phyloP scores from a whole-genome alignment of 2,329 filamentous ascomycete genomes.

The Colletotrichum tabaci region DNA sequence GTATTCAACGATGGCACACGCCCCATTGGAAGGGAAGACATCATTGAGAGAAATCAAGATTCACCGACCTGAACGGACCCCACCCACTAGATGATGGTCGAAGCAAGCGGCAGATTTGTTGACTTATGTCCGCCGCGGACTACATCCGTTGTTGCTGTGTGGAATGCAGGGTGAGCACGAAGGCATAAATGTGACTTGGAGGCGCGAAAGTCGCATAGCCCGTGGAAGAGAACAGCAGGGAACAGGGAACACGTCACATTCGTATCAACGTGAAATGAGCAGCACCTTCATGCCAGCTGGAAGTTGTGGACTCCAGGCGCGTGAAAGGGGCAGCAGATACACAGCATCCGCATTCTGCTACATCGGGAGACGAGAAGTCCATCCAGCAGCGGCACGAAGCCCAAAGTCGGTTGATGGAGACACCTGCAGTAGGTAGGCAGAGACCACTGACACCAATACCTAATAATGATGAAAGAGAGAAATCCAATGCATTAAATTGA shows the following conservation, averaged over 20 bases:
- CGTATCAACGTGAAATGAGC: background rate
- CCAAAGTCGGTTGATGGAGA: background rate
- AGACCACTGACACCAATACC: background rate
- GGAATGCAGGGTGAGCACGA: background rate
- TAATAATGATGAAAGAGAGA: background rate
- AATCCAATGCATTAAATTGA: too few relatives aligned
- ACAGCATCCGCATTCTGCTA: conserved; percentile 12
- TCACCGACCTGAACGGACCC: conserved; percentile 50
- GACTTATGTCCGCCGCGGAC: background rate
- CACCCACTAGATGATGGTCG: too few relatives aligned
- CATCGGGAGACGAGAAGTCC: conserved; percentile 8
- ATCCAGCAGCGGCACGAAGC: background rate
- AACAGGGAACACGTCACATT: conserved; percentile 15
- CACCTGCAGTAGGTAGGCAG: background rate
- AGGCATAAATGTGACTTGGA: background rate
- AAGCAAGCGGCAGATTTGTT: background rate
- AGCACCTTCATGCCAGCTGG: background rate
- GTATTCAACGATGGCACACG: conserved; percentile 89
- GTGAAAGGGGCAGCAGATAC: conserved; percentile 7
- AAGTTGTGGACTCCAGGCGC: conserved; percentile 1
- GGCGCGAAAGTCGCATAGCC: conserved; percentile 7
- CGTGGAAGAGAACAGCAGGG: conserved; percentile 10
- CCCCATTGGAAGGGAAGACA: conserved; percentile 81
- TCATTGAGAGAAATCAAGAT: conserved; percentile 77
- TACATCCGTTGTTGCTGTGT: background rate